Conservation (phyloP, 768 basidiomycete genomes). For the Amanita rimosa region DNA sequence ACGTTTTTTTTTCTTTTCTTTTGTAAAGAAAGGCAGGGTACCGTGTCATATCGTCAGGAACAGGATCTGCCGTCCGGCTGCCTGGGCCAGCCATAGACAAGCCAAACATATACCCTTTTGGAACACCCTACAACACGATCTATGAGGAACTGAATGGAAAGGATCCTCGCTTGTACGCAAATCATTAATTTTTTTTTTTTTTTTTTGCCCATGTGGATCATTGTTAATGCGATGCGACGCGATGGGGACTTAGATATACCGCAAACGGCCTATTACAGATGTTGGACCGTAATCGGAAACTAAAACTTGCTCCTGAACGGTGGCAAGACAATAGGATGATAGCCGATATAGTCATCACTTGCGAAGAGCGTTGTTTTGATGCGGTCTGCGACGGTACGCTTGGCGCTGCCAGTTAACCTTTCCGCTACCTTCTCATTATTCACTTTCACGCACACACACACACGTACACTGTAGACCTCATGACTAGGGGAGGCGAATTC, state of each 20-base stretch:
- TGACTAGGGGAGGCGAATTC: constrained; percentile 80
- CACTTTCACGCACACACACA: no score
- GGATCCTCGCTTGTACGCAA: constrained; percentile 70
- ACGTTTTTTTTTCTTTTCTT: no score
- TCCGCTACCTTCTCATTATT: not conserved
- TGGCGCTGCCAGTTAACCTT: not conserved
- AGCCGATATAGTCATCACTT: constrained; percentile 97
- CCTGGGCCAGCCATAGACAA: constrained; percentile 96
- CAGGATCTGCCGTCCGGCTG: constrained; percentile 92
- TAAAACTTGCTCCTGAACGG: constrained; percentile 89
- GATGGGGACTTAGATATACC: constrained; percentile 50
- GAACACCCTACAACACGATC: constrained; percentile 93
- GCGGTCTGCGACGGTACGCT: constrained; percentile 91
- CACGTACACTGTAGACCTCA: constrained; percentile 51
- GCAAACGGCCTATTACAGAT: constrained; percentile 92
- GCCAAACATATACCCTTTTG: constrained; percentile 94
- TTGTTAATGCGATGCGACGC: constrained; percentile 1
- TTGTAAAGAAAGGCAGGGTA: constrained; percentile 92
- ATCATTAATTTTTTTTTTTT: not conserved
- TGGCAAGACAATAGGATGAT: constrained; percentile 90
- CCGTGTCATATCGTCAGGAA: constrained; percentile 88
- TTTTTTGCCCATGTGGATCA: no score
- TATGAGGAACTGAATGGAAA: constrained; percentile 83
- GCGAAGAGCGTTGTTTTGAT: constrained; percentile 98
- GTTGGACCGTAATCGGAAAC: constrained; percentile 89